Evolutionary conservation across 2,329 filamentous ascomycete genomes (phyloP), one percentile per base, ranked within the genome.

Genomic region (Xylariaceae sp.): DNA sequence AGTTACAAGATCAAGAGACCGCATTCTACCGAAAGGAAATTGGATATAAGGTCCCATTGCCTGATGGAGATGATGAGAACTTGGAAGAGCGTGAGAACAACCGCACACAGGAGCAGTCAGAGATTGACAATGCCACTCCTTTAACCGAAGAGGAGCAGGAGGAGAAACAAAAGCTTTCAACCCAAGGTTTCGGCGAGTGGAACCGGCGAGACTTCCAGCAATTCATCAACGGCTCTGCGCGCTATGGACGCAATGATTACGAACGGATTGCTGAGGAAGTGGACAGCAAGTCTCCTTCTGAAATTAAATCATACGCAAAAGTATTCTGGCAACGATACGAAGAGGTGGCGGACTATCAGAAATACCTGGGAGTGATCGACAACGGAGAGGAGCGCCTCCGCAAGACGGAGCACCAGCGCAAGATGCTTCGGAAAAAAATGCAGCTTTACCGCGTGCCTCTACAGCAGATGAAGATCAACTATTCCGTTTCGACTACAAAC

Each of bases 401-500:
- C 44, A 92, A 92, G 67, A 88, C 92, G 48, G 88, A 93, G 55
- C 87, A 95, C 64, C 92, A 97, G 67, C 86, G 89, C 52, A 92
- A 94, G 68, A 85, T 97, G 73, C 78, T 98, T 44, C 83, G 85
- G 53, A 94, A 91, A 79, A 98, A 98, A 79, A 87, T 98, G 79
- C 80, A 85, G 58, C 88, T 93, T 74, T 97, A 95, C 65, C 86
- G 93, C n/a, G 92, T 97, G 40, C 94, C 93, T 20, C 77, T 98
- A 14, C 93, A 98, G 67, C 93, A 98, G 68, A 82, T 98, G 61
- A 95, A 95, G 75, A 90, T 98, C 73, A 97, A 95, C 71, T 98
- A 98, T 69, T 95, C 91, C 0, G 93, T 98, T 22, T 95, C 90
- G 6, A 98, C 93, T 2, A 98, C 94, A 8, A 98, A 98, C 79